Percentiles rank a stretch among this genome's conserved stretches.
These are phyloP conservation scores for Pichia thaimueangensis DNA, from an alignment of 805 yeast genomes.

Conservation along the genomic window DNA sequence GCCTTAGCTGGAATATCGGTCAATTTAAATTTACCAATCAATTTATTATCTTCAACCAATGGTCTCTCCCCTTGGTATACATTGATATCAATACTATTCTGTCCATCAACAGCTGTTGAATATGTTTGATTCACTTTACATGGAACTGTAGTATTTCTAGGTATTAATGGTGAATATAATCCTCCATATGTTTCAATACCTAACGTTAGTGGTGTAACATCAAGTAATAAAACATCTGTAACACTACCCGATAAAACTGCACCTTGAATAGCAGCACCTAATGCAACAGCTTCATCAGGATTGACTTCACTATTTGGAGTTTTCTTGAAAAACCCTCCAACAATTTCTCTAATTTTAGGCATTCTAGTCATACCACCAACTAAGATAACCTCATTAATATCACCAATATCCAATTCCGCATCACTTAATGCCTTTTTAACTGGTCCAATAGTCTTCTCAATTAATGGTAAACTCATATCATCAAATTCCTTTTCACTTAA, in stretches of 20 bases:
- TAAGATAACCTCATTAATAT: slow-evolving; percentile 72
- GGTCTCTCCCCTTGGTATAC: slow-evolving; percentile 98
- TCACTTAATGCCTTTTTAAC: slow-evolving; percentile 79
- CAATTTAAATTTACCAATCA: slow-evolving; percentile 89
- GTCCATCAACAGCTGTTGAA: slow-evolving; percentile 94
- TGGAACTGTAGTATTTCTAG: slow-evolving; percentile 90
- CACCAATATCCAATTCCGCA: slow-evolving; percentile 60
- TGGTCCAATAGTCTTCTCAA: slow-evolving; percentile 69
- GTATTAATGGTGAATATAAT: slow-evolving; percentile 81
- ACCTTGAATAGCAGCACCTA: slow-evolving; percentile 98
- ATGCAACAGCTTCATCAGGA: slow-evolving; percentile 92
- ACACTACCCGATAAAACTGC: slow-evolving; percentile 95
- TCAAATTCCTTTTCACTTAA: slow-evolving; percentile 49
- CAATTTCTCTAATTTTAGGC: slow-evolving; percentile 81
- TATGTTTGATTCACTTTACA: slow-evolving; percentile 90
- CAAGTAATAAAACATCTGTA: slow-evolving; percentile 82
- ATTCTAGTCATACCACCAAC: slow-evolving; percentile 92
- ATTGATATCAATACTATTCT: slow-evolving; percentile 89
- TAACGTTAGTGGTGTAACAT: slow-evolving; percentile 80
- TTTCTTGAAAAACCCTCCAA: slow-evolving; percentile 68
- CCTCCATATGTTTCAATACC: slow-evolving; percentile 98
- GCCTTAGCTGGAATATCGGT: slow-evolving; percentile 88
- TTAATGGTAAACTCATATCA: slow-evolving; percentile 44
- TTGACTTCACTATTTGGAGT: slow-evolving; percentile 88
- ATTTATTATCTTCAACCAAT: slow-evolving; percentile 89